A percentile compares a stretch with the other conserved stretches of the same genome.
Evolutionary conservation across 768 basidiomycete genomes (phyloP).

Genomic region (Serendipita sp.): DNA sequence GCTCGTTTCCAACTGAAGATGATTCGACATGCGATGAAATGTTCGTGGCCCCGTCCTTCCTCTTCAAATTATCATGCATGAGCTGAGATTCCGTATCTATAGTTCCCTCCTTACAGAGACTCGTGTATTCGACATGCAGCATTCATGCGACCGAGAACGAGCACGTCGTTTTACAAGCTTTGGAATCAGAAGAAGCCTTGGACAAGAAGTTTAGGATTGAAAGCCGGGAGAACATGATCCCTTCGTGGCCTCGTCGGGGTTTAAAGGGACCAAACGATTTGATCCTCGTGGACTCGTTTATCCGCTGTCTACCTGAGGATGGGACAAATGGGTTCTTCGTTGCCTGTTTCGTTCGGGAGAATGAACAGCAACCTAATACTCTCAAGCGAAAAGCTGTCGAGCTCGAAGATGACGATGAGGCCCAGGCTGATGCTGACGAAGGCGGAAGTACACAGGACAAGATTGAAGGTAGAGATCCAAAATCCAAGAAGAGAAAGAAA

Average conservation of each 20-base stretch:
- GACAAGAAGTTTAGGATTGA: constrained; percentile 53
- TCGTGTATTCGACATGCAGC: constrained; percentile 98
- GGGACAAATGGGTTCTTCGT: constrained; percentile 96
- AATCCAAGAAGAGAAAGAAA: not conserved
- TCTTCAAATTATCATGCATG: constrained; percentile 1
- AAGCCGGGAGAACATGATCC: constrained; percentile 47
- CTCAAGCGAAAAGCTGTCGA: not conserved
- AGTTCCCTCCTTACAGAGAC: constrained; percentile 65
- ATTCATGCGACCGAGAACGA: constrained; percentile 87
- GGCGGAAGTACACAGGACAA: not conserved
- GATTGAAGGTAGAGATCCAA: not conserved
- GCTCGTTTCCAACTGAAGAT: constrained; percentile 80
- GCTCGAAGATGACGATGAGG: too few species aligned
- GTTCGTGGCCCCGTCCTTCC: constrained; percentile 30
- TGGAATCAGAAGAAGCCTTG: constrained; percentile 55
- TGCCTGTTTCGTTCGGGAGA: constrained; percentile 57
- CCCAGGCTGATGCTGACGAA: not conserved
- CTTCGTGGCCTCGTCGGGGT: constrained; percentile 73
- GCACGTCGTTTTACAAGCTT: constrained; percentile 62
- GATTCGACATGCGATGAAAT: constrained; percentile 91
- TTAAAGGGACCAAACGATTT: constrained; percentile 37
- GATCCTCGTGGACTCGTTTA: constrained; percentile 43
- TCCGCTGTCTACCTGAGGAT: constrained; percentile 72
- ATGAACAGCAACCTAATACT: not conserved
- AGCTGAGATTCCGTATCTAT: not conserved